These are phyloP conservation scores for Venturia carpophila DNA, from an alignment of 2,329 filamentous ascomycete species.

Conservation along the genomic window DNA sequence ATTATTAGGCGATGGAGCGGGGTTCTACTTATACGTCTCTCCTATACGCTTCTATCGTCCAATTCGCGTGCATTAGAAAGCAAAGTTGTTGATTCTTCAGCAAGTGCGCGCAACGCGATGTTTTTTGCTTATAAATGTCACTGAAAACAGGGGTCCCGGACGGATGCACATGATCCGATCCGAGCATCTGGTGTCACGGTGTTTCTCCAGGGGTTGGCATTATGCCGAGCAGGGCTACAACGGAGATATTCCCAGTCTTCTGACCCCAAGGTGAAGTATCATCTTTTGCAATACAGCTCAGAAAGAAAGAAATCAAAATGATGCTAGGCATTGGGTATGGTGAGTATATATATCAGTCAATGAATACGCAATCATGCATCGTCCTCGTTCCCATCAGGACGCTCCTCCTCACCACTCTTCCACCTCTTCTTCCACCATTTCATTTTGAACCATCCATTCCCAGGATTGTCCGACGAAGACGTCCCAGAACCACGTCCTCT, in stretches of 20 bases:
- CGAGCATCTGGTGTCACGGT: neutral
- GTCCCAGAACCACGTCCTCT: neutral
- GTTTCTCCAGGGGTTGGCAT: neutral
- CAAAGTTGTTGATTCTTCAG: neutral
- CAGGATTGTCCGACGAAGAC: neutral
- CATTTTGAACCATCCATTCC: constrained; percentile 12
- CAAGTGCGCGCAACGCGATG: too few species aligned
- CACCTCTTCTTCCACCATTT: constrained; percentile 19
- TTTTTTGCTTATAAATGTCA: constrained; percentile 9
- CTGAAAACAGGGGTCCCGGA: neutral
- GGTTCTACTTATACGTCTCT: neutral
- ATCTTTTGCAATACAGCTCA: neutral
- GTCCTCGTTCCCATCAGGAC: neutral
- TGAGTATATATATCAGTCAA: constrained; percentile 1
- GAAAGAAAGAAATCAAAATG: neutral
- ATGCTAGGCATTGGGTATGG: constrained; percentile 3
- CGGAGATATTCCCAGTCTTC: neutral
- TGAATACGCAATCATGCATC: neutral
- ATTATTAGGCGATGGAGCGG: neutral
- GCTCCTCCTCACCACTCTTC: constrained; percentile 10
- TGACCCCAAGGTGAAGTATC: too few species aligned
- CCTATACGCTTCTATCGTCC: neutral
- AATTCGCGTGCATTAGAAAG: neutral
- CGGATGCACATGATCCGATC: neutral
- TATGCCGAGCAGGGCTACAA: neutral